Percentiles rank a stretch among this genome's conserved stretches.
Conservation (phyloP, 805 yeast genomes). For the Kodamaea jinghongensis region DNA sequence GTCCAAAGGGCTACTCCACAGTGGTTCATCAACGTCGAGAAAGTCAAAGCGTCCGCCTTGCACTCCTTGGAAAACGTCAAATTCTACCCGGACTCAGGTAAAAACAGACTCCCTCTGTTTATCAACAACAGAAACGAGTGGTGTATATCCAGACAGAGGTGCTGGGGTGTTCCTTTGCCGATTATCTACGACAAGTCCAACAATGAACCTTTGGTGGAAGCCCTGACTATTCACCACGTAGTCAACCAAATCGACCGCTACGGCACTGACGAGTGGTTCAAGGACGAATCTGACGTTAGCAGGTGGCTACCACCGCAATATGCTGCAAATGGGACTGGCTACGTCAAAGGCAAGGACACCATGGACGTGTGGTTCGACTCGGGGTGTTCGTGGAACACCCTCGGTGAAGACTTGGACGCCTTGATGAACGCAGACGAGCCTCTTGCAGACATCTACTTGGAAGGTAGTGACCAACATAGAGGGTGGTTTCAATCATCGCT, state of each 20-base stretch:
- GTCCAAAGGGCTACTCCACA: constrained; percentile 94
- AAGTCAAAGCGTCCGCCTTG: constrained; percentile 62
- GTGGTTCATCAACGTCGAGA: constrained; percentile 88
- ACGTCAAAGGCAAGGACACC: constrained; percentile 75
- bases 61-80: constrained; percentile 58
- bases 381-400: constrained; percentile 84
- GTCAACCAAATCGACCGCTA: constrained; percentile 51
- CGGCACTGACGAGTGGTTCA: constrained; percentile 86
- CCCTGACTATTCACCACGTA: constrained; percentile 53
- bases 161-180: constrained; percentile 99
- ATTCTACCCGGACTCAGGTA: constrained; percentile 74
- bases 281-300: constrained; percentile 44
- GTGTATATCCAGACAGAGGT: constrained; percentile 96
- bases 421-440: constrained; percentile 23
- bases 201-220: constrained; percentile 62
- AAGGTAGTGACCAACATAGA: constrained; percentile 98
- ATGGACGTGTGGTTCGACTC: constrained; percentile 99
- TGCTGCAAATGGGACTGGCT: constrained; percentile 37
- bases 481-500: constrained; percentile 99
- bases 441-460: constrained; percentile 77
- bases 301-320: constrained; percentile 72
- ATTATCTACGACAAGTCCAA: constrained; percentile 60
- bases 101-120: constrained; percentile 68
- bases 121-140: constrained; percentile 81
- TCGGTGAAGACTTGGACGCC: constrained; percentile 43